A percentile compares a stretch with the other conserved stretches of the same genome.
These are phyloP conservation scores for Tremella mesenterica DNA, from an alignment of 768 basidiomycete species.

Conservation along the genomic window DNA sequence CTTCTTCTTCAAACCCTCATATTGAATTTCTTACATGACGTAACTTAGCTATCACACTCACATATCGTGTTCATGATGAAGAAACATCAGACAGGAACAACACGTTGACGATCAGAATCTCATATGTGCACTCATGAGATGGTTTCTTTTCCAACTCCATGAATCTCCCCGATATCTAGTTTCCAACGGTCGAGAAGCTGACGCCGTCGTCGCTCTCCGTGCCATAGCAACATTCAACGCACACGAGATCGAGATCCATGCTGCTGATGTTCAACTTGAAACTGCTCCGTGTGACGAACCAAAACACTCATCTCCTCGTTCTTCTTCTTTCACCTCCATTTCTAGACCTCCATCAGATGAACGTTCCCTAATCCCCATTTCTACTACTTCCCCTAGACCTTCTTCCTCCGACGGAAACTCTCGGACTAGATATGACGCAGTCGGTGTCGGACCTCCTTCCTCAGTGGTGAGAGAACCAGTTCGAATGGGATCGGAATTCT, in stretches of 20 bases:
- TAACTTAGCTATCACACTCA: no score
- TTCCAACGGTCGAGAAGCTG: slow-evolving; percentile 70
- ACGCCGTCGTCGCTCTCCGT: slow-evolving; percentile 73
- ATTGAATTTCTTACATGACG: no score
- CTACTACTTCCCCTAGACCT: not conserved
- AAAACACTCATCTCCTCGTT: not conserved
- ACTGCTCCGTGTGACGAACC: not conserved
- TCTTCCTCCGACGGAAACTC: slow-evolving; percentile 1
- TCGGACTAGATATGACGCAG: slow-evolving; percentile 13
- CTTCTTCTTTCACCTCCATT: slow-evolving; percentile 9
- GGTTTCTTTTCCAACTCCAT: slow-evolving; percentile 80
- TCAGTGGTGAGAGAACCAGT: slow-evolving; percentile 14
- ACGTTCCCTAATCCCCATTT: not conserved
- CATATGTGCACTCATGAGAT: slow-evolving; percentile 75
- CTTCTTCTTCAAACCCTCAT: no score
- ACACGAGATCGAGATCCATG: slow-evolving; percentile 56
- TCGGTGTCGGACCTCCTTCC: slow-evolving; percentile 16
- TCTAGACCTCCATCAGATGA: slow-evolving; percentile 14
- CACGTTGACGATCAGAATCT: slow-evolving; percentile 79
- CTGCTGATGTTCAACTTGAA: slow-evolving; percentile 56
- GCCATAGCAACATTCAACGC: slow-evolving; percentile 83
- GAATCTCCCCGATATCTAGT: slow-evolving; percentile 93
- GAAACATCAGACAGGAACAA: no score
- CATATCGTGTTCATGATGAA: no score
- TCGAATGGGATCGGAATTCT: slow-evolving; percentile 33